phyloP scores from a whole-genome alignment of 1,284 basidiomycete species.

The Pseudozyma tsukubaensis region DNA sequence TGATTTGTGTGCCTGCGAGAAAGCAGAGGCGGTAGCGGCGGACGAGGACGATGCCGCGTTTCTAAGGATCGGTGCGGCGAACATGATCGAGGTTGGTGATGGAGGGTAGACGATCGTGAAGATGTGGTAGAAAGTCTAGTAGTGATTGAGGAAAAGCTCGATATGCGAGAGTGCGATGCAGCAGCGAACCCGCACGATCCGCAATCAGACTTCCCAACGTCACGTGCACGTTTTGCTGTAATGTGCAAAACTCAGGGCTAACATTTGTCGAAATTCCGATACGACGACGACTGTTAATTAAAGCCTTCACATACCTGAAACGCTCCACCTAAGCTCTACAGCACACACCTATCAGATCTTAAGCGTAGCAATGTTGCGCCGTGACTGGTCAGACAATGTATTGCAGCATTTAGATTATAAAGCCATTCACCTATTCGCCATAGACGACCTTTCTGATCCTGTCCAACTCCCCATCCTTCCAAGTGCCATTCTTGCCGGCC shows the following conservation, averaged over 20 bases:
- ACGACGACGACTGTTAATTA: too few relatives aligned
- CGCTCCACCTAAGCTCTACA: too few relatives aligned
- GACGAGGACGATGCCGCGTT: slow-evolving; percentile 32
- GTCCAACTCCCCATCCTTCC: slow-evolving; percentile 45
- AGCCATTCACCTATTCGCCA: slow-evolving; percentile 47
- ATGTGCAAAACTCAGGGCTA: too few relatives aligned
- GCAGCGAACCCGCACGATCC: slow-evolving; percentile 1
- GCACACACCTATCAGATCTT: too few relatives aligned
- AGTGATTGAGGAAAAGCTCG: neutral
- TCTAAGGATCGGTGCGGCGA: slow-evolving; percentile 31
- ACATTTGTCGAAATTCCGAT: too few relatives aligned
- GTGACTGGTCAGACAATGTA: too few relatives aligned
- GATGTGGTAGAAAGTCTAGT: neutral
- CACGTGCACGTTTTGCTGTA: neutral
- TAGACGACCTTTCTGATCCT: slow-evolving; percentile 56
- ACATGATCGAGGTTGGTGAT: slow-evolving; percentile 15
- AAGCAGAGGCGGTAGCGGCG: slow-evolving; percentile 65
- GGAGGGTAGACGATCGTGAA: neutral
- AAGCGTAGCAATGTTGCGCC: too few relatives aligned
- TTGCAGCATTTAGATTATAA: too few relatives aligned
- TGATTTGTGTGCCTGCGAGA: slow-evolving; percentile 81
- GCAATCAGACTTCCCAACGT: neutral
- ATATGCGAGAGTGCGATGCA: slow-evolving; percentile 2
- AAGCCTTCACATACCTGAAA: too few relatives aligned
- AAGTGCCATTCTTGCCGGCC: slow-evolving; percentile 13